Evolutionary conservation across 176 grass and related monocot species (phyloP).

Genomic region (Zea mays): DNA sequence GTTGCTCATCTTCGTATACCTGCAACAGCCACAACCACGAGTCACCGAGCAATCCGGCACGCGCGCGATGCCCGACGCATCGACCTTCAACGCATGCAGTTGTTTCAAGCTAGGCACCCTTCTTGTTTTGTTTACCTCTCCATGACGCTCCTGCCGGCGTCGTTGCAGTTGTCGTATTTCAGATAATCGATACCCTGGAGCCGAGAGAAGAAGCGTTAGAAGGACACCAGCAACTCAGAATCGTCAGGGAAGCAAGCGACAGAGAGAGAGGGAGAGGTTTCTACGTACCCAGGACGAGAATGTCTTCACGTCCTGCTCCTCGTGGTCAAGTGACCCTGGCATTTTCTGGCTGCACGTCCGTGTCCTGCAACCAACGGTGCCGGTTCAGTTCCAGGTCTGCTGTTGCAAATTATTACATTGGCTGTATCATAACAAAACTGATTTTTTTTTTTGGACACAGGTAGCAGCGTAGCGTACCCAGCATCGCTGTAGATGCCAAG

Average conservation of each 20-base stretch:
- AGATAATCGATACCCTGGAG: constrained; percentile 80
- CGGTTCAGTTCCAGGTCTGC: constrained; percentile 25
- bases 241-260: background rate
- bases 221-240: constrained; percentile 17
- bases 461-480: constrained; percentile 49
- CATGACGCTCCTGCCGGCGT: constrained; percentile 45
- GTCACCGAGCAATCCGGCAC: constrained; percentile 1
- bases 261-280: constrained; percentile 9
- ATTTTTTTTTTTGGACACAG: constrained; percentile 33
- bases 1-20: constrained; percentile 79
- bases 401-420: constrained; percentile 3
- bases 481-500: constrained; percentile 91
- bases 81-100: background rate
- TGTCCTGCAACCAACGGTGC: constrained; percentile 40
- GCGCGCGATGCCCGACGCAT: background rate
- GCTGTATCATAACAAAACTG: constrained; percentile 24
- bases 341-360: constrained; percentile 68
- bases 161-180: constrained; percentile 94
- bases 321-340: constrained; percentile 85
- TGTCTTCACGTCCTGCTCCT: constrained; percentile 90
- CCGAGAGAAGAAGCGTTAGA: constrained; percentile 24
- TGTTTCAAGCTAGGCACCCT: background rate
- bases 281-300: constrained; percentile 76
- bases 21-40: constrained; percentile 32
- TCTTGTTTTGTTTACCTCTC: constrained; percentile 55